Conservation (phyloP, 257 asterid species). For the Solanum corneliomulleri region DNA sequence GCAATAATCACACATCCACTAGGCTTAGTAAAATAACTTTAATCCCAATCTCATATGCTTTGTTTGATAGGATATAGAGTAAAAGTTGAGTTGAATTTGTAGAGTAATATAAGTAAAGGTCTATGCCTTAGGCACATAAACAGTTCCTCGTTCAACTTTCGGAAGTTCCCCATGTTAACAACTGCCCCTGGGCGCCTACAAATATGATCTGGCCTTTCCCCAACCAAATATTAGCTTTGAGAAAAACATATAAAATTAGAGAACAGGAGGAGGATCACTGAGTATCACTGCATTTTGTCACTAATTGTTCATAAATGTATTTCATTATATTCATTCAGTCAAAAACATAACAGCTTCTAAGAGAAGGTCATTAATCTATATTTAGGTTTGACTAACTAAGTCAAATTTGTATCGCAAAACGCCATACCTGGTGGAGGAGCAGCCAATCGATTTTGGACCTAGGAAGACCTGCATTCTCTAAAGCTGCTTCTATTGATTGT, state of each 20-base stretch:
- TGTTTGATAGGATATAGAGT: background rate
- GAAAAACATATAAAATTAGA: background rate
- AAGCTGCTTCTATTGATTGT: constrained; percentile 70
- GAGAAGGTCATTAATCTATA: background rate
- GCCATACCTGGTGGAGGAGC: constrained; percentile 88
- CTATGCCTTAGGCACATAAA: background rate
- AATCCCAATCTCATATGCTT: background rate
- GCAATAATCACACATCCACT: background rate
- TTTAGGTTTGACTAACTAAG: background rate
- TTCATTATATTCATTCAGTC: background rate
- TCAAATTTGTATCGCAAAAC: background rate
- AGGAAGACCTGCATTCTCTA: constrained; percentile 69
- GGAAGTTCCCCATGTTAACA: background rate
- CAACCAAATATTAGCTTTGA: background rate
- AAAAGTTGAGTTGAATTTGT: background rate
- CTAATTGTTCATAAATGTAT: background rate
- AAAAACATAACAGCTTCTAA: background rate
- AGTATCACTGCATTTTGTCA: background rate
- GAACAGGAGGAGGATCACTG: background rate
- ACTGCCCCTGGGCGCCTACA: background rate
- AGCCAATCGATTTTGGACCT: constrained; percentile 77
- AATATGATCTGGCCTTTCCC: background rate
- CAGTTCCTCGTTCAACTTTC: background rate
- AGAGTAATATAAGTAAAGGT: background rate
- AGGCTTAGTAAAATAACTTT: background rate